Evolutionary conservation across 2,329 filamentous ascomycete species (phyloP).

Genomic region (Fusarium illudens): DNA sequence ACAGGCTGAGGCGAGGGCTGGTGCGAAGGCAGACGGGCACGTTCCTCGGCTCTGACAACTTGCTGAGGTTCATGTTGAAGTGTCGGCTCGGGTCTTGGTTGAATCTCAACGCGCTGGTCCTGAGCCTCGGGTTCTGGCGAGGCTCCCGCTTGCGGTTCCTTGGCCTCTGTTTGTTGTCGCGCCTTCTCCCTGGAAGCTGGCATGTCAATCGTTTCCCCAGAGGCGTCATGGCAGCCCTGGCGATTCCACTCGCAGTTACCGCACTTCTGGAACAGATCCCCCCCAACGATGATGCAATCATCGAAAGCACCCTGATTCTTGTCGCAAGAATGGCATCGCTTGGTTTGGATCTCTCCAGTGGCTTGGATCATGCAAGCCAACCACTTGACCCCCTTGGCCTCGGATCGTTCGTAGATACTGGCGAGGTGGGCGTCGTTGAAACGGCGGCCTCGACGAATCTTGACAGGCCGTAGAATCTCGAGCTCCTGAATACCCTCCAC

Average conservation of each 20-base stretch:
- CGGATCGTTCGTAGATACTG: constrained; percentile 53
- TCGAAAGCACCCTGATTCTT: constrained; percentile 56
- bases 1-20: constrained; percentile 13
- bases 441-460: constrained; percentile 53
- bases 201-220: constrained; percentile 37
- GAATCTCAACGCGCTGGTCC: constrained; percentile 12
- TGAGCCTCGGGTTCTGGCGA: constrained; percentile 14
- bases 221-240: constrained; percentile 48
- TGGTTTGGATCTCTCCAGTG: constrained; percentile 52
- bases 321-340: constrained; percentile 53
- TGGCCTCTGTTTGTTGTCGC: constrained; percentile 18
- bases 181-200: constrained; percentile 25
- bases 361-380: constrained; percentile 61
- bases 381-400: constrained; percentile 56
- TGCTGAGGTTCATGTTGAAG: neutral
- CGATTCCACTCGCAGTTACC: constrained; percentile 62
- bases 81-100: constrained; percentile 4
- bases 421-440: constrained; percentile 52
- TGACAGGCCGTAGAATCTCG: constrained; percentile 51
- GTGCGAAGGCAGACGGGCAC: constrained; percentile 12
- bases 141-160: neutral
- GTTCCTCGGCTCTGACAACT: neutral
- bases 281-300: constrained; percentile 55
- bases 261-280: constrained; percentile 55
- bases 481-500: constrained; percentile 49